Conservation (phyloP, 176 grass and related monocot genomes). For the Alloteropsis semialata region DNA sequence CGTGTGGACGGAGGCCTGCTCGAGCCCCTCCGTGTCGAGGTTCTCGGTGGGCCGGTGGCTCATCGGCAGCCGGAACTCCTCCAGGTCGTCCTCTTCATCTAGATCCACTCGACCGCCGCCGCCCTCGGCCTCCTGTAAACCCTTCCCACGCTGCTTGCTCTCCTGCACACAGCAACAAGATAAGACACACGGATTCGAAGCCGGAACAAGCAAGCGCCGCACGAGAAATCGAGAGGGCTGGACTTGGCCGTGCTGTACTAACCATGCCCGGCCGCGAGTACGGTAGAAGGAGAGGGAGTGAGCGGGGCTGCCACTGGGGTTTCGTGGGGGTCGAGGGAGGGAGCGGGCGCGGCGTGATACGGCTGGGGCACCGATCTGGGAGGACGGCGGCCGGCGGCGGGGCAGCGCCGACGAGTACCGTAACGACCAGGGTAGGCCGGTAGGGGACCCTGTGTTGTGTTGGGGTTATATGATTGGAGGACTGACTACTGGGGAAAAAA, state of each 20-base stretch:
- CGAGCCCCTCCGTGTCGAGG: conserved; percentile 80
- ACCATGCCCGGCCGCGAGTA: neutral
- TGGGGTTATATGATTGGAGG: too few species aligned
- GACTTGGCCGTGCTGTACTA: neutral
- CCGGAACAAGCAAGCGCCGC: neutral
- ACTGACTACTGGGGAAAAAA: too few species aligned
- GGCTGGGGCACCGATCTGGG: too few species aligned
- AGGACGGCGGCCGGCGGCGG: too few species aligned
- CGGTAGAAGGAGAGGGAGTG: neutral
- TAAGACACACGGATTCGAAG: neutral
- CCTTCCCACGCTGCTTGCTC: neutral
- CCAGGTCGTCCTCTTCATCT: conserved; percentile 2
- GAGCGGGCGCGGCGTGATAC: too few species aligned
- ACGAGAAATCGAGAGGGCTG: neutral
- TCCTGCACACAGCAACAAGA: neutral
- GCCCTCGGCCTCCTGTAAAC: too few species aligned
- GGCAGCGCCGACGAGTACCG: too few species aligned
- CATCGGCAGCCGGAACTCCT: conserved; percentile 80
- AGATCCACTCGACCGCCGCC: neutral
- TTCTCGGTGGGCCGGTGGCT: conserved; percentile 77
- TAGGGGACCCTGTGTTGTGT: too few species aligned
- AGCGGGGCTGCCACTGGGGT: neutral
- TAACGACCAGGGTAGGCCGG: too few species aligned
- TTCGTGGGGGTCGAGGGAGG: too few species aligned
- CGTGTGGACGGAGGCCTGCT: conserved; percentile 92